phyloP scores from a whole-genome alignment of 306 rosid species.

The Trichosanthes cucumerina region DNA sequence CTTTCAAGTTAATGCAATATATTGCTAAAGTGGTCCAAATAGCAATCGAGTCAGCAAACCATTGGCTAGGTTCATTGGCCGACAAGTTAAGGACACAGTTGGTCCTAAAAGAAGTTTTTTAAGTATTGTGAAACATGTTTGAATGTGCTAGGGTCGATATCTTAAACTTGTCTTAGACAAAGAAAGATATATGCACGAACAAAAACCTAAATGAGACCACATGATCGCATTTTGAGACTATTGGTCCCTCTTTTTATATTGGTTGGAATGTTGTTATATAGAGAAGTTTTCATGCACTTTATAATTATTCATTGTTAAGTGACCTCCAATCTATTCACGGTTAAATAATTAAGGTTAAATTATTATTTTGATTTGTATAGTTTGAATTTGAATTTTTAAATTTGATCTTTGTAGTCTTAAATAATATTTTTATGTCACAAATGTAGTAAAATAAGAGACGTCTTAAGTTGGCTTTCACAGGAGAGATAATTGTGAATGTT shows the following conservation, averaged over 20 bases:
- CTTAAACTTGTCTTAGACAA: not conserved
- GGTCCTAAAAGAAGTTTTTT: not conserved
- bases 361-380: not conserved
- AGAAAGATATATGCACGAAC: not conserved
- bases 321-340: not conserved
- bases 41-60: not conserved
- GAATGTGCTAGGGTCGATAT: not conserved
- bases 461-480: no score
- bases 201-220: not conserved
- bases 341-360: not conserved
- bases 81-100: not conserved
- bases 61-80: not conserved
- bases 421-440: no score
- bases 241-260: not conserved
- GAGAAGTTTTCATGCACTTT: not conserved
- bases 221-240: not conserved
- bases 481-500: no score
- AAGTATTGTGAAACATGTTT: not conserved
- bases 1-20: not conserved
- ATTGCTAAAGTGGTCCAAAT: not conserved
- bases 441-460: no score
- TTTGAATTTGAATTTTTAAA: no score
- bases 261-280: not conserved
- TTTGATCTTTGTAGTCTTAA: no score
- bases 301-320: not conserved